Conservation (phyloP, 371 early-diverging fungal species). For the Mucor circinelloides region DNA sequence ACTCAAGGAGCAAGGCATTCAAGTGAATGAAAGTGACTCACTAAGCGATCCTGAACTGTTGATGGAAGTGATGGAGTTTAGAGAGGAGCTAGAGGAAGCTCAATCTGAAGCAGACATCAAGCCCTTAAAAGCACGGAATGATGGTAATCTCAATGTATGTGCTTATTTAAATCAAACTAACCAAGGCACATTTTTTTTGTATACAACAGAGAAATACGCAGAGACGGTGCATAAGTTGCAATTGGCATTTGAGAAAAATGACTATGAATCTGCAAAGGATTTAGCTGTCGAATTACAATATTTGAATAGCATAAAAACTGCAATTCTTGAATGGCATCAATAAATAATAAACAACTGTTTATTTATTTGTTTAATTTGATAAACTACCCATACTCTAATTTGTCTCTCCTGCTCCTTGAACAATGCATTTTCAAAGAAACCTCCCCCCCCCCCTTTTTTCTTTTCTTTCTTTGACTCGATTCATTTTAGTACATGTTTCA, state of each 20-base stretch:
- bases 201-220: conserved; percentile 34
- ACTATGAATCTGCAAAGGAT: conserved; percentile 58
- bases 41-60: conserved; percentile 72
- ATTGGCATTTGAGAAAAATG: conserved; percentile 52
- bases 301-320: conserved; percentile 66
- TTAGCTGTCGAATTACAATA: conserved; percentile 69
- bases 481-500: conserved; percentile 9
- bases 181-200: not conserved
- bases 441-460: not conserved
- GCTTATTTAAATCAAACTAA: not conserved
- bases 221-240: conserved; percentile 45
- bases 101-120: conserved; percentile 24
- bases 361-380: conserved; percentile 13
- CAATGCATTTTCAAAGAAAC: conserved; percentile 14
- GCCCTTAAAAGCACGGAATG: conserved; percentile 22
- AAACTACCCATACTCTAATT: conserved; percentile 7
- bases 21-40: conserved; percentile 71
- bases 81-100: conserved; percentile 76
- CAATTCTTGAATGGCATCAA: conserved; percentile 53
- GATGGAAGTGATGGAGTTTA: conserved; percentile 81
- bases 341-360: conserved; percentile 13
- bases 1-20: conserved; percentile 59
- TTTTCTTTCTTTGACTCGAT: not conserved
- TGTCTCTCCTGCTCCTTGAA: conserved; percentile 3
- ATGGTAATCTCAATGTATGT: conserved; percentile 17